A percentile compares a stretch with the other conserved stretches of the same genome.
Conservation (phyloP, 2,329 filamentous ascomycete species). For the Cladosporium oxysporum region DNA sequence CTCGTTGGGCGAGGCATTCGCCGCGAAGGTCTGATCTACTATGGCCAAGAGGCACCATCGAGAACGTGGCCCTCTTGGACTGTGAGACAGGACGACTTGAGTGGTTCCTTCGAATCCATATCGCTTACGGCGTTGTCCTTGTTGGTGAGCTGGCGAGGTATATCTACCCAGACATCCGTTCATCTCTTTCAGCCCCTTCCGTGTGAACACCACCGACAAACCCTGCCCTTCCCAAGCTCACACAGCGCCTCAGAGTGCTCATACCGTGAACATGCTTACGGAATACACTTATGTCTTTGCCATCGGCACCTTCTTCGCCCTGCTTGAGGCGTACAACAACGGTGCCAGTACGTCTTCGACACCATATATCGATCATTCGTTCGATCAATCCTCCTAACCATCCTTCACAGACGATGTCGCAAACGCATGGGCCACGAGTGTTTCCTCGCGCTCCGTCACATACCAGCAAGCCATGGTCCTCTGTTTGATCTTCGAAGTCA, state of each 20-base stretch:
- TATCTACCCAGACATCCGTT: background rate
- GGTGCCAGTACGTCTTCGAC: conserved; percentile 45
- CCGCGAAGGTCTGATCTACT: conserved; percentile 4
- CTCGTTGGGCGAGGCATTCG: conserved; percentile 8
- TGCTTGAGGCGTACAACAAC: conserved; percentile 68
- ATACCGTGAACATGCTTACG: conserved; percentile 41
- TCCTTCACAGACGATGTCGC: conserved; percentile 49
- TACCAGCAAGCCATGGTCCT: conserved; percentile 55
- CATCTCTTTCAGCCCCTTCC: background rate
- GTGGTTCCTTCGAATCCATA: background rate
- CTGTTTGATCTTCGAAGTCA: conserved; percentile 53
- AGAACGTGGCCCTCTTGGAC: conserved; percentile 7
- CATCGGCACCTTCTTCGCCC: conserved; percentile 65
- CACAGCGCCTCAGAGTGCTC: conserved; percentile 1
- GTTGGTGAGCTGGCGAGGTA: background rate
- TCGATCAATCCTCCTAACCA: background rate
- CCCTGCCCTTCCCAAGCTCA: background rate
- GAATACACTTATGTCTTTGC: conserved; percentile 66
- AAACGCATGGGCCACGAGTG: conserved; percentile 57
- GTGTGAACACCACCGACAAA: conserved; percentile 4
- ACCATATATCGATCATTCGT: background rate
- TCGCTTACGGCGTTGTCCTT: conserved; percentile 4
- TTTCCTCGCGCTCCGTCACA: conserved; percentile 54
- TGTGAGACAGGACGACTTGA: background rate
- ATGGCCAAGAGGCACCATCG: conserved; percentile 12